These are phyloP conservation scores for Eimeria praecox DNA, from an alignment of 169 alveolate species.

Conservation along the genomic window DNA sequence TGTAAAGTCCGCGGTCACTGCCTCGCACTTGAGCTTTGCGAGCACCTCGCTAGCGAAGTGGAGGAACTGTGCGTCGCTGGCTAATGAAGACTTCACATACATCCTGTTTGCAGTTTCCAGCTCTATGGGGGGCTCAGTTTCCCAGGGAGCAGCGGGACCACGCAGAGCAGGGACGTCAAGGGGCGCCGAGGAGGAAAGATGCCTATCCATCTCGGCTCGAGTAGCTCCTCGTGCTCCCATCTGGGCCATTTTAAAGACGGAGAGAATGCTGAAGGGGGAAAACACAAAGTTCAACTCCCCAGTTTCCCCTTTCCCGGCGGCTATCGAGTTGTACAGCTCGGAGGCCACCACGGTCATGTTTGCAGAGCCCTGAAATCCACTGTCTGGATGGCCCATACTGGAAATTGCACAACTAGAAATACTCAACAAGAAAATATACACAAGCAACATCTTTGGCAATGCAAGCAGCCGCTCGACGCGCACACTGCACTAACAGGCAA, in stretches of 20 bases:
- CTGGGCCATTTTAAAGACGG: conserved; percentile 66
- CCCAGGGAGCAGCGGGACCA: background rate
- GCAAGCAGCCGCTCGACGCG: background rate
- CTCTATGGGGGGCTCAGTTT: background rate
- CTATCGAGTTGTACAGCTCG: background rate
- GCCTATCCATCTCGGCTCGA: conserved; percentile 30
- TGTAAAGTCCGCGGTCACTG: background rate
- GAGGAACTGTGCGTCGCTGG: background rate
- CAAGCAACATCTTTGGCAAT: background rate
- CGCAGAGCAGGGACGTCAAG: conserved; percentile 45
- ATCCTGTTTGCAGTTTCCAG: conserved; percentile 64
- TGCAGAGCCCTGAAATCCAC: background rate
- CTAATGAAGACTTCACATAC: conserved; percentile 35
- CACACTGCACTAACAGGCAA: background rate
- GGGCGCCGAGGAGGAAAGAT: background rate
- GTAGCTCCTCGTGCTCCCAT: conserved; percentile 76
- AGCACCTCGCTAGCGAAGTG: background rate
- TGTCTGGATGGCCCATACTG: background rate
- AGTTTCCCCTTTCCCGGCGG: background rate
- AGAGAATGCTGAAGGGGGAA: conserved; percentile 75
- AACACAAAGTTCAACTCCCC: conserved; percentile 63
- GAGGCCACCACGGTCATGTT: background rate
- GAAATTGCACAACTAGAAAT: background rate
- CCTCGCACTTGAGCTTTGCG: background rate
- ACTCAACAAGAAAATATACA: background rate